Evolutionary conservation across 2,329 filamentous ascomycete genomes (phyloP), one percentile per base, ranked within the genome.

Genomic region (Fusarium sp.): DNA sequence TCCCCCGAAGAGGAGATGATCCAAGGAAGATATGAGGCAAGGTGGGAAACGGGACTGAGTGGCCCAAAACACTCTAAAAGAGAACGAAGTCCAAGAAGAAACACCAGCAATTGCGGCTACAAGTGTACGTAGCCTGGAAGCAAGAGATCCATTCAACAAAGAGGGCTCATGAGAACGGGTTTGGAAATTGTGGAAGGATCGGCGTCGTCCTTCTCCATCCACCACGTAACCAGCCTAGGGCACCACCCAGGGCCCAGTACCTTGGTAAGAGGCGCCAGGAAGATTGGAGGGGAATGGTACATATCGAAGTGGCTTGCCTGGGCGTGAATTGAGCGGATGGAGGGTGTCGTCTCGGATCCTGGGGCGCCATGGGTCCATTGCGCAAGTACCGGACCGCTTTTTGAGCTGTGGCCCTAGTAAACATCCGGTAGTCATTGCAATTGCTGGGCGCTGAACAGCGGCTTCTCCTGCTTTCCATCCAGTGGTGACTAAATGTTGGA

Each of bases 101-200:
- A 28, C 48, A 56, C 54, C 50, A 60, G 26, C 30, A 50, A 52
- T 60, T 56, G 62, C 68, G 45, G 52, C 51, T 41, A 52, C 30
- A 34, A 20, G 55, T 54, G 61, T 44, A 66, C 36, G 12, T 34
- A 66, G 62, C 47, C 69, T 51, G 41, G 39, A 55, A 59, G 54
- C 63, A 57, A 66, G 59, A 68, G 64, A 58, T 47, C 30, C 58
- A 59, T 64, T 34, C 64, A 60, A 62, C 54, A 56, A 66, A 74
- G 60, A 69, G 54, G 58, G 60, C 69, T 77, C 70, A 69, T 64
- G 63, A 47, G 55, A 74, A 77, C 62, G 68, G 61, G 66, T 72
- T 68, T 75, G 55, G 63, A 75, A 62, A 78, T 75, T 77, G 70
- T 73, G 58, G 64, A 67, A 72, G 72, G 77, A 79, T 79, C 75